phyloP scores from a whole-genome alignment of 306 rosid genomes.

The Herpetospermum pedunculosum region DNA sequence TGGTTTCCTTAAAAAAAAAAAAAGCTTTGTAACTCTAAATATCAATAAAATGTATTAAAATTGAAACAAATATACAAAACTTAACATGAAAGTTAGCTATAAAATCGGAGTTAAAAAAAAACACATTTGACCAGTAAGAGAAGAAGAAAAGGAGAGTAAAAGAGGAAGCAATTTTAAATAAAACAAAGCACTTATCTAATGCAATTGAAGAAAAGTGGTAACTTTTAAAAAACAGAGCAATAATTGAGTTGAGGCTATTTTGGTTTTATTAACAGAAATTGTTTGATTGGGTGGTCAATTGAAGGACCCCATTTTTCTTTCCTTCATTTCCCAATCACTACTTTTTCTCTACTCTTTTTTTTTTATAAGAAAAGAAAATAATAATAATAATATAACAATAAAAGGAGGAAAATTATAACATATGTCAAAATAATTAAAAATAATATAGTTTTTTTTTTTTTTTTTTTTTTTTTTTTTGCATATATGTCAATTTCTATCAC shows the following conservation, averaged over 20 bases:
- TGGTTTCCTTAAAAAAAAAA: too few relatives aligned
- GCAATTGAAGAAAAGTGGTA: slow-evolving; percentile 2
- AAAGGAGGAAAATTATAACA: not conserved
- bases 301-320: not conserved
- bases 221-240: not conserved
- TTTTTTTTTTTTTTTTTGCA: too few relatives aligned
- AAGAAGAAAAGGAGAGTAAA: not conserved
- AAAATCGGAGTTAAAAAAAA: not conserved
- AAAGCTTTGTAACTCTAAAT: too few relatives aligned
- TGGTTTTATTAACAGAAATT: not conserved
- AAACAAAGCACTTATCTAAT: not conserved
- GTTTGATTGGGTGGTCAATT: not conserved
- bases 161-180: not conserved
- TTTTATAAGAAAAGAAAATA: too few relatives aligned
- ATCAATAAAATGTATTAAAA: not conserved
- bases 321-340: not conserved
- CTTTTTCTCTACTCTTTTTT: not conserved
- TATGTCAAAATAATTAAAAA: too few relatives aligned
- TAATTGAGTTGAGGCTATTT: slow-evolving; percentile 5
- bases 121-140: not conserved
- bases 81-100: not conserved
- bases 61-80: not conserved
- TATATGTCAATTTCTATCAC: too few relatives aligned
- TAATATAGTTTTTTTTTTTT: too few relatives aligned
- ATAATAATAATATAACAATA: not conserved